Percentiles rank a stretch among this genome's conserved stretches.
phyloP scores from a whole-genome alignment of 2,329 filamentous ascomycete species.

The Fusarium camptoceras region DNA sequence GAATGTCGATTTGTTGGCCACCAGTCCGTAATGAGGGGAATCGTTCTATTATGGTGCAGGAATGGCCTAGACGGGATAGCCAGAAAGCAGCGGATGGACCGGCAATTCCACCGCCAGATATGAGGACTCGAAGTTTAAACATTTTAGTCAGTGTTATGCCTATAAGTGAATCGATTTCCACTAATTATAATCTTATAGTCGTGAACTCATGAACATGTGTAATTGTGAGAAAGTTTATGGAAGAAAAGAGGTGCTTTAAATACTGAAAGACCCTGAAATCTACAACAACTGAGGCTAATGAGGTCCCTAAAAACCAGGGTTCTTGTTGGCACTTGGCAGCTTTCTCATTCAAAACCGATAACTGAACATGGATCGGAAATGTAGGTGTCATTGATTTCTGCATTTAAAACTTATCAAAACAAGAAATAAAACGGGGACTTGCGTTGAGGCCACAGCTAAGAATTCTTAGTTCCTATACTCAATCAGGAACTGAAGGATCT shows the following conservation, averaged over 20 bases:
- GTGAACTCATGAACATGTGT: background rate
- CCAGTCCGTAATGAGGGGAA: constrained; percentile 51
- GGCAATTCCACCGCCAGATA: constrained; percentile 60
- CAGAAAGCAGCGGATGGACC: constrained; percentile 58
- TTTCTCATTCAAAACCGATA: background rate
- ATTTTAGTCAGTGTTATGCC: background rate
- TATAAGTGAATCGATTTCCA: background rate
- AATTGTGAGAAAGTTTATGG: background rate
- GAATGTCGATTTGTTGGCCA: constrained; percentile 61
- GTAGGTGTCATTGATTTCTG: constrained; percentile 27
- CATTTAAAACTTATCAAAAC: background rate
- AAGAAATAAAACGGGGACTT: constrained; percentile 7
- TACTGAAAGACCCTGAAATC: background rate
- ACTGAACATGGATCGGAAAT: background rate
- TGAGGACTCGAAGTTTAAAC: constrained; percentile 57
- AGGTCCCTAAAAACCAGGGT: background rate
- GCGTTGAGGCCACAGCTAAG: background rate
- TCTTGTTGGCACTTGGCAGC: background rate
- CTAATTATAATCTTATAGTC: background rate
- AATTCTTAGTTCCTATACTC: background rate
- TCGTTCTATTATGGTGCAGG: constrained; percentile 60
- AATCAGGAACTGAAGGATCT: background rate
- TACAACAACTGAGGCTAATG: background rate
- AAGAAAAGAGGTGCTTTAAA: background rate
- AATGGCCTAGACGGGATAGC: constrained; percentile 53